These are phyloP conservation scores for Colletotrichum melonis DNA, from an alignment of 2,329 filamentous ascomycete species.

Conservation along the genomic window DNA sequence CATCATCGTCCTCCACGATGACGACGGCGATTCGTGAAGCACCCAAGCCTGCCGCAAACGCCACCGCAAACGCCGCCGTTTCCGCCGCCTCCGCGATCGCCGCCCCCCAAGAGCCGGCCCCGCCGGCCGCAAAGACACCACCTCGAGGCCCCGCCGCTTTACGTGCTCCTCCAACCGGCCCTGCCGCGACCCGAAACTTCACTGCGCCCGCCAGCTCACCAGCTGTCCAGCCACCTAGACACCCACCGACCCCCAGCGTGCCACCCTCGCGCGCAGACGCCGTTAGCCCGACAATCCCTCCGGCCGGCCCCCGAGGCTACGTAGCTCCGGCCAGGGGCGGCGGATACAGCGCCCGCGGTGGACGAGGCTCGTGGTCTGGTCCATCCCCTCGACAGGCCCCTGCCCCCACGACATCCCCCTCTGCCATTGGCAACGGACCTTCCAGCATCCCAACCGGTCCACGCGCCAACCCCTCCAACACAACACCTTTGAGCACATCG, in stretches of 20 bases:
- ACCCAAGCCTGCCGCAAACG: constrained; percentile 29
- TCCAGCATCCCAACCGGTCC: constrained; percentile 62
- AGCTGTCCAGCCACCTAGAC: constrained; percentile 47
- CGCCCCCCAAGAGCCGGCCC: constrained; percentile 43
- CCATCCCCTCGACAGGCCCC: constrained; percentile 43
- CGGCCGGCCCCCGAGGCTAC: constrained; percentile 67
- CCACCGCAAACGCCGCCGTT: constrained; percentile 37
- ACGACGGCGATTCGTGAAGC: constrained; percentile 43
- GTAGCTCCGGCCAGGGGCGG: constrained; percentile 57
- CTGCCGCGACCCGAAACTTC: constrained; percentile 51
- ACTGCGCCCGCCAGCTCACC: constrained; percentile 49
- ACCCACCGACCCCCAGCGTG: constrained; percentile 47
- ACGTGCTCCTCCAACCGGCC: constrained; percentile 62
- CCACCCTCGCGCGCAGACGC: constrained; percentile 50
- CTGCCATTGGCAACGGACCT: constrained; percentile 49
- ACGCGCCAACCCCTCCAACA: constrained; percentile 48
- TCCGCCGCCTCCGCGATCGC: constrained; percentile 28
- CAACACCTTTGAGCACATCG: constrained; percentile 51
- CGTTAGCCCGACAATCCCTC: constrained; percentile 60
- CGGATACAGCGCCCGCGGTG: constrained; percentile 55
- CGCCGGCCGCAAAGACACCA: constrained; percentile 55
- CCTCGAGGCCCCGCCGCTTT: constrained; percentile 67
- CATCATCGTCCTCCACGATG: constrained; percentile 27
- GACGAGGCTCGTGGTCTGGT: constrained; percentile 57
- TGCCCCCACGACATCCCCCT: constrained; percentile 50